Evolutionary conservation across 352 stramenopile species (phyloP), one percentile per base, ranked within the genome.

Genomic region (Phytophthora palmivora): DNA sequence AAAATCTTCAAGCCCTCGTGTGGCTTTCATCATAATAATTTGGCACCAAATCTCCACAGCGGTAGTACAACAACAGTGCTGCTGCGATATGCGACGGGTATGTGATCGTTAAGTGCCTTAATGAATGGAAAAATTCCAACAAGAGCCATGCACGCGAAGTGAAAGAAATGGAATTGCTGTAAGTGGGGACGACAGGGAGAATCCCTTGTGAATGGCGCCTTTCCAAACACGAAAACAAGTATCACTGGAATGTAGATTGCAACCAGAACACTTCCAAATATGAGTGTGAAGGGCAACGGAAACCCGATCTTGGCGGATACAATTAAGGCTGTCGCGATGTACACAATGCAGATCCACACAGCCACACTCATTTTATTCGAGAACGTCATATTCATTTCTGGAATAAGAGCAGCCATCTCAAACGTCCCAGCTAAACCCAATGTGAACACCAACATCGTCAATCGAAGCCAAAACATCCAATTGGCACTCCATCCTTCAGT

Each of bases 1-100:
- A n/a, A 53, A 65, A 21, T 65, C 57, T 37, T 65, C 47, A n/a
- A 59, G 16, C 14, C 58, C 37, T 2, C 24, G 26, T 5, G 24
- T 38, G 9, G 26, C 19, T 1, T 32, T 15, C 18, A 58, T 48
- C 7, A 46, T 19, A n/a, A 33, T 53, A 21, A 9, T 21, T 46
- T 65, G 33, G 12, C 47, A 6, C 14, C 30, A 38, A 65, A 58
- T 30, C 51, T 58, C 56, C 45, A 64, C 6, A 58, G 4, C 8
- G 47, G 46, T 1, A 58, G 10, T 12, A 59, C 4, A 6, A 65
- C 15, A 6, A 49, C 18, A 1, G 46, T 39, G n/a, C 37, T 6
- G 11, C 46, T 28, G n/a, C 49, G 37, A 33, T 51, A 63, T 14
- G 6, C 36, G 1, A 9, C 16, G 7, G 46, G 37, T 8, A 49